phyloP scores from a whole-genome alignment of 805 yeast genomes.

The Spathaspora arborariae region DNA sequence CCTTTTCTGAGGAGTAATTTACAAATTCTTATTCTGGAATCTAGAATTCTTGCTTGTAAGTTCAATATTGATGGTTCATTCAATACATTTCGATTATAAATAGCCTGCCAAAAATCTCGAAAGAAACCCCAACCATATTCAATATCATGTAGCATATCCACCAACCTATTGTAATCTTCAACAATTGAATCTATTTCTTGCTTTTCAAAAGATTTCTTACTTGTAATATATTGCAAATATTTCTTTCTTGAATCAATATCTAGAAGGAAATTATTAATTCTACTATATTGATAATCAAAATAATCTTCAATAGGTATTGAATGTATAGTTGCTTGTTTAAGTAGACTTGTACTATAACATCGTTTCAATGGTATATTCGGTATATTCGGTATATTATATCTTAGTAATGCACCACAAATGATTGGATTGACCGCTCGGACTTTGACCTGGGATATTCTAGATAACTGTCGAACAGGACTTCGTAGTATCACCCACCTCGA shows the following conservation, averaged over 20 bases:
- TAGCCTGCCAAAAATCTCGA: slow-evolving; percentile 1
- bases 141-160: neutral
- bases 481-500: neutral
- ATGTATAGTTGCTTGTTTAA: neutral
- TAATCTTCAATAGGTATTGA: neutral
- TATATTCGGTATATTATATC: neutral
- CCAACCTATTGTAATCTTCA: neutral
- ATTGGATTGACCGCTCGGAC: neutral
- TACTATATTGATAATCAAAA: neutral
- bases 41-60: neutral
- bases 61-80: neutral
- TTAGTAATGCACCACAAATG: neutral
- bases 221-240: slow-evolving; percentile 13
- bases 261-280: neutral
- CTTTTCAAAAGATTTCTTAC: slow-evolving; percentile 1
- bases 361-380: neutral
- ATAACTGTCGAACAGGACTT: neutral
- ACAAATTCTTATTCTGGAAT: neutral
- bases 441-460: neutral
- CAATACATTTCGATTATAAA: neutral
- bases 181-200: slow-evolving; percentile 13
- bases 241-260: neutral
- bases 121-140: neutral
- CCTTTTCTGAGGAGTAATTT: neutral
- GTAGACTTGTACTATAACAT: neutral